Evolutionary conservation across 2,329 filamentous ascomycete genomes (phyloP).

Genomic region (Trichoderma oligosporum): DNA sequence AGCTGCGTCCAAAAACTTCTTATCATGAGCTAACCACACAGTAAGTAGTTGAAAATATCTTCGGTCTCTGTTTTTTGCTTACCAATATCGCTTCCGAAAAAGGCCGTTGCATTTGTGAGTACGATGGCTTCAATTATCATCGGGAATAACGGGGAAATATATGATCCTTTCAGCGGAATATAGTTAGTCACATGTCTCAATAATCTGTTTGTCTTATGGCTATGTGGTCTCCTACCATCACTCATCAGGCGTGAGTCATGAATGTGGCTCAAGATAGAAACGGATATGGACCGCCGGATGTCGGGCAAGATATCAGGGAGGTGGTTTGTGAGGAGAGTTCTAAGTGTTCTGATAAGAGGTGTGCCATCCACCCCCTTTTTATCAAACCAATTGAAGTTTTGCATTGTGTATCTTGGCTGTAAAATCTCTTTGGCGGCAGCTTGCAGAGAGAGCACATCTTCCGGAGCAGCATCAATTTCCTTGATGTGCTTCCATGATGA

Average conservation of each 20-base stretch:
- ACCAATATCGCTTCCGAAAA: background rate
- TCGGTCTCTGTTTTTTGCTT: background rate
- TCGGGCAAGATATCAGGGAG: conserved; percentile 8
- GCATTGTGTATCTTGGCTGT: conserved; percentile 5
- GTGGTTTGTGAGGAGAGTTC: conserved; percentile 4
- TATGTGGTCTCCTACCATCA: background rate
- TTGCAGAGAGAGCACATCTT: conserved; percentile 1
- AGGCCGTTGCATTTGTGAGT: background rate
- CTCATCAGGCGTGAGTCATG: background rate
- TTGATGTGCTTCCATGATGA: conserved; percentile 6
- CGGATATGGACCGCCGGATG: background rate
- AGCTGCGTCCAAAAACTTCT: background rate
- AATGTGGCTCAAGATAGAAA: background rate
- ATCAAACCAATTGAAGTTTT: conserved; percentile 9
- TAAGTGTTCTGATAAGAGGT: background rate
- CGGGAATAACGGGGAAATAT: background rate
- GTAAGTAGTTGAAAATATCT: background rate
- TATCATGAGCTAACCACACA: background rate
- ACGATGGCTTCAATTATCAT: background rate
- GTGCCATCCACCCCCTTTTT: background rate
- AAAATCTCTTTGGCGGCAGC: conserved; percentile 4
- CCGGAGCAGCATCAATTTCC: conserved; percentile 1
- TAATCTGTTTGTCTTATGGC: background rate
- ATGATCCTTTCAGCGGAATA: background rate
- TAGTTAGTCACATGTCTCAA: background rate